These are phyloP conservation scores for Metschnikowia arizonensis DNA, from an alignment of 805 yeast species.

Conservation along the genomic window DNA sequence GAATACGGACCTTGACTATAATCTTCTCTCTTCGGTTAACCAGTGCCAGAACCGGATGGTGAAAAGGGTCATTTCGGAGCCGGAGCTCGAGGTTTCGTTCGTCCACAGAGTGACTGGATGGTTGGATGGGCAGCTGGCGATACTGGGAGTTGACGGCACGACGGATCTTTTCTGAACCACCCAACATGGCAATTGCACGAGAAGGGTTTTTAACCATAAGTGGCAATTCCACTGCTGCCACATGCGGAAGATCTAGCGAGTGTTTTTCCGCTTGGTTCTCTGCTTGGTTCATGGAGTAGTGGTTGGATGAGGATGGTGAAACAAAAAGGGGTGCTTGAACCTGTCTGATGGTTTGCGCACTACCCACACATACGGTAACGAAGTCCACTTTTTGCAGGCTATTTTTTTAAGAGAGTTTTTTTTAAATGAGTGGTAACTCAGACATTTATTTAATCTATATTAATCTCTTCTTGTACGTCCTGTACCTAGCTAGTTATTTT, in stretches of 20 bases:
- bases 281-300: not conserved
- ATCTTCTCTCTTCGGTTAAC: constrained; percentile 52
- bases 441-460: no score
- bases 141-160: constrained; percentile 37
- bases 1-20: constrained; percentile 55
- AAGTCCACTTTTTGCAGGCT: no score
- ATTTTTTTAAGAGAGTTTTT: no score
- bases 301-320: no score
- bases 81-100: constrained; percentile 40
- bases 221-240: constrained; percentile 76
- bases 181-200: constrained; percentile 65
- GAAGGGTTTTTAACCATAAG: constrained; percentile 58
- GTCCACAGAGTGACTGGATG: constrained; percentile 22
- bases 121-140: constrained; percentile 21
- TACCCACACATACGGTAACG: no score
- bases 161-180: constrained; percentile 49
- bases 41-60: constrained; percentile 63
- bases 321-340: no score
- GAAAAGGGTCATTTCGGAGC: constrained; percentile 40
- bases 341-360: no score
- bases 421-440: no score
- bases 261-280: constrained; percentile 44
- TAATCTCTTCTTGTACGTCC: no score
- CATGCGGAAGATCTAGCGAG: constrained; percentile 69
- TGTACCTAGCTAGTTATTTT: no score